Conservation (phyloP, 192 early-diverging fungal genomes). For the Funneliformis mosseae region DNA sequence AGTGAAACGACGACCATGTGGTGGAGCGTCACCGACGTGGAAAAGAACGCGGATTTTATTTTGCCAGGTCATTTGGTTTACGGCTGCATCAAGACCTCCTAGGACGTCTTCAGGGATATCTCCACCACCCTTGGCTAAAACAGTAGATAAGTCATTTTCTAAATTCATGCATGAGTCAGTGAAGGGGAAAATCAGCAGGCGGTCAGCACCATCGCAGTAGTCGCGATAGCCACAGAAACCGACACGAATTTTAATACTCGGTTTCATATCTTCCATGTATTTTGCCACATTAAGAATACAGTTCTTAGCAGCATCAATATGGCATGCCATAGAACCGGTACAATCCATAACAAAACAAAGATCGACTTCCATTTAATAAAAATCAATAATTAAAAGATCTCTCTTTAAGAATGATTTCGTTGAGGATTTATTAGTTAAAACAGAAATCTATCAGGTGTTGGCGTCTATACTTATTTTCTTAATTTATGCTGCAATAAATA, state of each 20-base stretch:
- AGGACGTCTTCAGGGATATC: conserved; percentile 13
- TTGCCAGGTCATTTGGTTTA: conserved; percentile 19
- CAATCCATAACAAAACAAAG: not conserved
- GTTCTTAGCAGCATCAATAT: conserved; percentile 21
- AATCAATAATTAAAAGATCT: no score
- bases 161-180: not conserved
- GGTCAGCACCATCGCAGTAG: not conserved
- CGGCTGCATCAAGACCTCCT: conserved; percentile 30
- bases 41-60: conserved; percentile 17
- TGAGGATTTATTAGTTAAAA: no score
- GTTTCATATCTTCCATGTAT: conserved; percentile 9
- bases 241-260: conserved; percentile 2
- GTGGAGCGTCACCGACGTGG: conserved; percentile 30
- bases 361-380: not conserved
- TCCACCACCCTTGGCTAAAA: not conserved
- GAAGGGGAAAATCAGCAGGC: not conserved
- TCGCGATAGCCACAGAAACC: conserved; percentile 36
- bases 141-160: not conserved
- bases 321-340: conserved; percentile 14
- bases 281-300: conserved; percentile 19
- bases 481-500: no score
- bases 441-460: no score
- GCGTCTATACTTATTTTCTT: no score
- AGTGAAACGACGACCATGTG: no score
- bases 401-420: no score